Conservation (phyloP, 352 stramenopile genomes). For the Pythium rishiriense region DNA sequence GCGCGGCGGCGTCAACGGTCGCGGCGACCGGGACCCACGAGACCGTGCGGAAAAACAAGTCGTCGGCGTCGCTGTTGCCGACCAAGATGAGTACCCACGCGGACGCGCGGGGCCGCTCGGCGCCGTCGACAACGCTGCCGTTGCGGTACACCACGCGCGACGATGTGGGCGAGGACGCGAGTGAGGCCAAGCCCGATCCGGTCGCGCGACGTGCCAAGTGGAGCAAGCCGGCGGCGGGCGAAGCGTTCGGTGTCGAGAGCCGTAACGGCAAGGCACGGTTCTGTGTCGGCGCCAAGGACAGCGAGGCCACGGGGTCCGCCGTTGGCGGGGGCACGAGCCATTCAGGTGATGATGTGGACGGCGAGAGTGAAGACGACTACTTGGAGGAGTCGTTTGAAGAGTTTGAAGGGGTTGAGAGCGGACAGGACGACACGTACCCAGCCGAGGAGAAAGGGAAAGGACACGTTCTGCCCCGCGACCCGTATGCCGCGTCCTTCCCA, state of each 20-base stretch:
- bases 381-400: slow-evolving; percentile 85
- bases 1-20: background rate
- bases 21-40: slow-evolving; percentile 6
- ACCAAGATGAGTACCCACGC: slow-evolving; percentile 26
- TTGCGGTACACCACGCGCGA: slow-evolving; percentile 17
- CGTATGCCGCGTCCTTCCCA: too few relatives aligned
- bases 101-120: slow-evolving; percentile 36
- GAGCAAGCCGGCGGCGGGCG: slow-evolving; percentile 25
- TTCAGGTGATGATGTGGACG: slow-evolving; percentile 20
- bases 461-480: background rate
- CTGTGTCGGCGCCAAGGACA: slow-evolving; percentile 18
- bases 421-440: background rate
- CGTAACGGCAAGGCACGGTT: slow-evolving; percentile 20
- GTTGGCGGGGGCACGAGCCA: background rate
- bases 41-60: slow-evolving; percentile 45
- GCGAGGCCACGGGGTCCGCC: background rate
- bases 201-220: slow-evolving; percentile 48
- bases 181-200: slow-evolving; percentile 10
- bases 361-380: slow-evolving; percentile 65
- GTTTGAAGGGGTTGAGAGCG: slow-evolving; percentile 51
- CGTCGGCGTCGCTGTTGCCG: slow-evolving; percentile 42
- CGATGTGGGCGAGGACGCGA: background rate
- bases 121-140: slow-evolving; percentile 44
- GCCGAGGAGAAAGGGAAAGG: background rate
- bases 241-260: slow-evolving; percentile 15